Evolutionary conservation across 352 stramenopile species (phyloP).

Genomic region (Bremia lactucae): DNA sequence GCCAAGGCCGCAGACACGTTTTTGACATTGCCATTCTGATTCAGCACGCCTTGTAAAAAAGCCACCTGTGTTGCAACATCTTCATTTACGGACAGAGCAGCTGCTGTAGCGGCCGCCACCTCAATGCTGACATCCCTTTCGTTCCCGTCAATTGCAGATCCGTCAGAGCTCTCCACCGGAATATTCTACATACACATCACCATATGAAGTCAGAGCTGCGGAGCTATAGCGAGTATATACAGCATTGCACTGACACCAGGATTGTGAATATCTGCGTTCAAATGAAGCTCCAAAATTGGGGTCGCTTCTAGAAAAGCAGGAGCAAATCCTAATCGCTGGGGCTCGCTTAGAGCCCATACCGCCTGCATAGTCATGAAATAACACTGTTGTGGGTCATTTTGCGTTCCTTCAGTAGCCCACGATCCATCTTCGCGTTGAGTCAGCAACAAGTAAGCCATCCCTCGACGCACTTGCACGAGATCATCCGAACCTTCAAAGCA

Average conservation of each 20-base stretch:
- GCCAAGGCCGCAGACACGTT: slow-evolving; percentile 53
- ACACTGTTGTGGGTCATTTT: slow-evolving; percentile 13
- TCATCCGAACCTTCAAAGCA: slow-evolving; percentile 66
- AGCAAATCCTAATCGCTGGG: slow-evolving; percentile 38
- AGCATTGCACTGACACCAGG: slow-evolving; percentile 8
- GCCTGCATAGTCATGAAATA: slow-evolving; percentile 52
- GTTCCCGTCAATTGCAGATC: neutral
- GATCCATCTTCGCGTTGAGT: slow-evolving; percentile 48
- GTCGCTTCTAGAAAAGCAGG: slow-evolving; percentile 45
- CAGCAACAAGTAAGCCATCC: slow-evolving; percentile 53
- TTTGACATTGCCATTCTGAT: slow-evolving; percentile 70
- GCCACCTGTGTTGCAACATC: slow-evolving; percentile 53
- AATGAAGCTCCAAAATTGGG: slow-evolving; percentile 40
- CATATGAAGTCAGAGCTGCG: slow-evolving; percentile 4
- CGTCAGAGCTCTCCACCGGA: neutral
- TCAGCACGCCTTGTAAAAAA: slow-evolving; percentile 63
- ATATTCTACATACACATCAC: slow-evolving; percentile 4
- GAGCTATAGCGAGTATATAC: neutral
- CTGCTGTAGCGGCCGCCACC: slow-evolving; percentile 14
- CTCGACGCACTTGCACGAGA: slow-evolving; percentile 54
- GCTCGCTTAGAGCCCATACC: slow-evolving; percentile 38
- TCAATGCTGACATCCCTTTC: slow-evolving; percentile 7
- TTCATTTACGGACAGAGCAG: slow-evolving; percentile 18
- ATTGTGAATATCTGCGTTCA: slow-evolving; percentile 43
- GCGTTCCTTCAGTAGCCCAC: slow-evolving; percentile 24